Percentiles rank a stretch among this genome's conserved stretches.
Conservation (phyloP, 495 filamentous ascomycete genomes). For the Aspergillus sparsus region DNA sequence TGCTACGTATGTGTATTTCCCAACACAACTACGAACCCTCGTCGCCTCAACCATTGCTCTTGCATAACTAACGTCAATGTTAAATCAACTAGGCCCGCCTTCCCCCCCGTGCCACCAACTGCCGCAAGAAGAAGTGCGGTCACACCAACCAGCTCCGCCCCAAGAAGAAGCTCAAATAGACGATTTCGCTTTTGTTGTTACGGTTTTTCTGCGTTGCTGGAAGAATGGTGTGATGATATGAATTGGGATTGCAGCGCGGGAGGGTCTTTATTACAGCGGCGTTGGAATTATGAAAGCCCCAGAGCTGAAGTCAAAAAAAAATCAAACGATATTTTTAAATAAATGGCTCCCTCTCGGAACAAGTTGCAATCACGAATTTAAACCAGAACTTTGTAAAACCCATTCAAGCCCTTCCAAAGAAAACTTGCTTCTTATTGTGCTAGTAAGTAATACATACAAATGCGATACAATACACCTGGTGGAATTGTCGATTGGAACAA, state of each 20-base stretch:
- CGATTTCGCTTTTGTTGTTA: slow-evolving; percentile 44
- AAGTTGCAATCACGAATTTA: slow-evolving; percentile 42
- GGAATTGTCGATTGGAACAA: background rate
- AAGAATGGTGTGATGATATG: slow-evolving; percentile 36
- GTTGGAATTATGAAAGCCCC: slow-evolving; percentile 49
- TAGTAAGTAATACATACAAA: slow-evolving; percentile 19
- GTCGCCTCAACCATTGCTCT: background rate
- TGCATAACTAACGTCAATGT: background rate
- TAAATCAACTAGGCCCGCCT: slow-evolving; percentile 70
- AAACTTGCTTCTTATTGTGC: slow-evolving; percentile 10
- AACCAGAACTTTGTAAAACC: slow-evolving; percentile 36
- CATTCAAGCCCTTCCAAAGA: slow-evolving; percentile 27
- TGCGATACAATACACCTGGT: background rate
- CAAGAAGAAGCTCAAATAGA: slow-evolving; percentile 99
- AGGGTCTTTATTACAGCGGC: slow-evolving; percentile 43
- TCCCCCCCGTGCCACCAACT: slow-evolving; percentile 97
- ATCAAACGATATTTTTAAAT: slow-evolving; percentile 29
- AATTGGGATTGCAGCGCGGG: slow-evolving; percentile 38
- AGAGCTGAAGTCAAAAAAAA: slow-evolving; percentile 42
- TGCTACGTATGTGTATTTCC: slow-evolving; percentile 76
- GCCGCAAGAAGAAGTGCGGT: slow-evolving; percentile 99
- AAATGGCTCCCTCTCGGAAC: slow-evolving; percentile 43
- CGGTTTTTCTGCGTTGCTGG: slow-evolving; percentile 48
- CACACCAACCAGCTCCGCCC: slow-evolving; percentile 99
- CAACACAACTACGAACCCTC: background rate